Percentiles rank a stretch among this genome's conserved stretches.
phyloP scores from a whole-genome alignment of 805 yeast genomes.

The Cyberlindnera bimundalis region DNA sequence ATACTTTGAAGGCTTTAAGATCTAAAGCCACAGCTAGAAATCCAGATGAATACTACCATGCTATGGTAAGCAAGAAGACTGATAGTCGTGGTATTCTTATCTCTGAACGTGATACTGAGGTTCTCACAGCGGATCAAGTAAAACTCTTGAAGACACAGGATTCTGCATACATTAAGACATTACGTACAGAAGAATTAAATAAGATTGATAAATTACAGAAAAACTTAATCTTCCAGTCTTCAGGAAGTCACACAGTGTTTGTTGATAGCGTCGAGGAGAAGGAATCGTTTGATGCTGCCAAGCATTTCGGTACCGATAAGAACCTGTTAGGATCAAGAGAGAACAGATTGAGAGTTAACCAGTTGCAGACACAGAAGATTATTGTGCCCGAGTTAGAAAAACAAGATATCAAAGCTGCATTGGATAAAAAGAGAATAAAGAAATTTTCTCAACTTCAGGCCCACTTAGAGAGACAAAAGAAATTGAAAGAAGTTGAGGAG shows the following conservation, averaged over 20 bases:
- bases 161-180: slow-evolving; percentile 74
- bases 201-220: slow-evolving; percentile 53
- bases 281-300: slow-evolving; percentile 57
- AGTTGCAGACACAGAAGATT: slow-evolving; percentile 43
- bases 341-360: slow-evolving; percentile 64
- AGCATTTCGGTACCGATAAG: slow-evolving; percentile 67
- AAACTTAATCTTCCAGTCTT: slow-evolving; percentile 47
- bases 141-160: slow-evolving; percentile 89
- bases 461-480: slow-evolving; percentile 65
- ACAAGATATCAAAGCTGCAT: slow-evolving; percentile 34
- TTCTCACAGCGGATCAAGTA: slow-evolving; percentile 68
- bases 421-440: slow-evolving; percentile 55
- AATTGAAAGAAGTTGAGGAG: slow-evolving; percentile 64
- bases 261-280: slow-evolving; percentile 62
- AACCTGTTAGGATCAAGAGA: slow-evolving; percentile 60
- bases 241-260: slow-evolving; percentile 81
- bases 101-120: slow-evolving; percentile 61
- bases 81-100: slow-evolving; percentile 68
- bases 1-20: slow-evolving; percentile 63
- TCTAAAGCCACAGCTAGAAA: slow-evolving; percentile 71
- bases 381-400: slow-evolving; percentile 28
- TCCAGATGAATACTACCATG: slow-evolving; percentile 96
- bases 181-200: slow-evolving; percentile 63
- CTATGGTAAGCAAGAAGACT: slow-evolving; percentile 71
- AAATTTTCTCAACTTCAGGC: slow-evolving; percentile 57